Conservation (phyloP, 257 asterid species). For the Nicotiana obtusifolia region DNA sequence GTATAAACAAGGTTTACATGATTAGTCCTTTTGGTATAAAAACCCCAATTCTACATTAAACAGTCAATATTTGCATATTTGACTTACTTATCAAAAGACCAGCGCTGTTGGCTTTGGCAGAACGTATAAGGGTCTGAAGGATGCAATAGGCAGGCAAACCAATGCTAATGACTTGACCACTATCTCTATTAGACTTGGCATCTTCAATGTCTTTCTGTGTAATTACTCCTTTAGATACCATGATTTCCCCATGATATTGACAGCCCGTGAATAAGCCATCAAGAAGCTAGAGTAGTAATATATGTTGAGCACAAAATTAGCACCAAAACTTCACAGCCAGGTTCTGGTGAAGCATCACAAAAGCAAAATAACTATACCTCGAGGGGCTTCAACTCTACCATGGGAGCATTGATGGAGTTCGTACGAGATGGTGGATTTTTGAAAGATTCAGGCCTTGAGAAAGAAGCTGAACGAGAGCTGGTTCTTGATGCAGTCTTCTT, state of each 20-base stretch:
- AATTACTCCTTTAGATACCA: conserved; percentile 65
- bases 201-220: conserved; percentile 70
- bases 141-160: conserved; percentile 89
- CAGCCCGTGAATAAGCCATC: conserved; percentile 64
- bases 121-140: conserved; percentile 61
- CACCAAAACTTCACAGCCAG: background rate
- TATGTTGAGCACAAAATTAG: background rate
- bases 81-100: conserved; percentile 68
- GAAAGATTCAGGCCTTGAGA: conserved; percentile 49
- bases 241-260: conserved; percentile 46
- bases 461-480: conserved; percentile 38
- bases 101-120: conserved; percentile 54
- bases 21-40: background rate
- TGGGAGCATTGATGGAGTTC: conserved; percentile 37
- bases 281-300: conserved; percentile 41
- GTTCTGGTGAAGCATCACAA: background rate
- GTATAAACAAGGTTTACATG: conserved; percentile 14
- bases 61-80: background rate
- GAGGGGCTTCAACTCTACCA: conserved; percentile 74
- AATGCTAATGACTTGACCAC: conserved; percentile 41
- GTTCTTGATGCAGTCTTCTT: conserved; percentile 36
- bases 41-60: background rate
- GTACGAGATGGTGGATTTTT: conserved; percentile 45
- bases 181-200: conserved; percentile 53
- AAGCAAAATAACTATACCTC: conserved; percentile 43